A percentile compares a stretch with the other conserved stretches of the same genome.
Evolutionary conservation across 2,329 filamentous ascomycete species (phyloP).

Genomic region (Myrmaecium sp.): DNA sequence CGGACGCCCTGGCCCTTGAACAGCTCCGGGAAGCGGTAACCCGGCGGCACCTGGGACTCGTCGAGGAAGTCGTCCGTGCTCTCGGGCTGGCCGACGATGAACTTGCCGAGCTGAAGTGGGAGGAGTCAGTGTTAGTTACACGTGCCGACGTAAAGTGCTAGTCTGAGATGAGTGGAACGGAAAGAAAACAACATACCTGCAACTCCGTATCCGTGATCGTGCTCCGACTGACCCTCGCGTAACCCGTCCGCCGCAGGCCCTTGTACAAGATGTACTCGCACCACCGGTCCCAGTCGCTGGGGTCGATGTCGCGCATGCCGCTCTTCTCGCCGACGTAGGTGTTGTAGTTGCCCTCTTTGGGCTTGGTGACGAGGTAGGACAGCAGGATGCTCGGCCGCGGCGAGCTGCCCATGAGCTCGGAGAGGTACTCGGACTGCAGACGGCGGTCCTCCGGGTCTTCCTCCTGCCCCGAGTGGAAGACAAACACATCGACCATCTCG

Average conservation of each 20-base stretch:
- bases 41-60: conserved; percentile 60
- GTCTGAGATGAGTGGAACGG: neutral
- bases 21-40: conserved; percentile 65
- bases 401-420: conserved; percentile 72
- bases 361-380: conserved; percentile 83
- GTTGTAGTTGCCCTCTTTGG: conserved; percentile 87
- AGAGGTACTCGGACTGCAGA: conserved; percentile 70
- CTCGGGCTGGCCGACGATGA: conserved; percentile 59
- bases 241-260: conserved; percentile 66
- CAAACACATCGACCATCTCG: conserved; percentile 77
- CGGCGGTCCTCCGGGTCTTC: conserved; percentile 86
- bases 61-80: conserved; percentile 48
- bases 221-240: conserved; percentile 72
- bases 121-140: conserved; percentile 5
- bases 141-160: neutral
- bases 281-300: conserved; percentile 89
- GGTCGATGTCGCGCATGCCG: conserved; percentile 91
- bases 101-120: conserved; percentile 56
- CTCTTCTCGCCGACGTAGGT: conserved; percentile 75
- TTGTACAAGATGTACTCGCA: conserved; percentile 98
- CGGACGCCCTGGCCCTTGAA: conserved; percentile 77
- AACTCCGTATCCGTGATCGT: conserved; percentile 96
- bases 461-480: conserved; percentile 97
- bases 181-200: conserved; percentile 39
- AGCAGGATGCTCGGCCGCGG: conserved; percentile 69